Conservation (phyloP, 495 filamentous ascomycete species). For the Penicillium canescens region DNA sequence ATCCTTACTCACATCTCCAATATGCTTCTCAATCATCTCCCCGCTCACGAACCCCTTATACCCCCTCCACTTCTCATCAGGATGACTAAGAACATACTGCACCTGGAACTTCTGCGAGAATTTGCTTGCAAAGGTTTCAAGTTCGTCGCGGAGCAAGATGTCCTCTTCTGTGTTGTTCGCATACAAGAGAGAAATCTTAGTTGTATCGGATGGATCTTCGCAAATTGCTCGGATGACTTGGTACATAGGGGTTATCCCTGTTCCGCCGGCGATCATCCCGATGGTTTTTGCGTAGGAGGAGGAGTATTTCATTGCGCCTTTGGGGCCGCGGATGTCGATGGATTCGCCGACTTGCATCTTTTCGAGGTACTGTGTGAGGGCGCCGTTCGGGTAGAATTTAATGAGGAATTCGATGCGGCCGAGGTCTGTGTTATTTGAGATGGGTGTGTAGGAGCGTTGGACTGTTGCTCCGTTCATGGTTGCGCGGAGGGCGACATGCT, state of each 20-base stretch:
- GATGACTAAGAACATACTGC: constrained; percentile 40
- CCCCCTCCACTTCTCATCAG: too few species aligned
- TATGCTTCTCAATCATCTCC: too few species aligned
- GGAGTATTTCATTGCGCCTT: constrained; percentile 48
- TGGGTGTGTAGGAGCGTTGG: constrained; percentile 44
- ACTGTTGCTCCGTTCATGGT: constrained; percentile 38
- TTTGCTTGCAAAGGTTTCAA: constrained; percentile 43
- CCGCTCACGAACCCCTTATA: too few species aligned
- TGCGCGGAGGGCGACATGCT: constrained; percentile 43
- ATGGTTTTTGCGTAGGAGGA: constrained; percentile 27
- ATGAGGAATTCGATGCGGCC: constrained; percentile 42
- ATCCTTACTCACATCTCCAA: too few species aligned
- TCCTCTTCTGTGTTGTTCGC: constrained; percentile 41
- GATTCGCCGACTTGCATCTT: constrained; percentile 38
- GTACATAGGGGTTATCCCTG: too few species aligned
- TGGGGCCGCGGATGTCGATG: constrained; percentile 50
- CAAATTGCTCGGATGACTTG: constrained; percentile 53
- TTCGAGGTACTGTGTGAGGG: constrained; percentile 40
- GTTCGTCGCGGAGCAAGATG: constrained; percentile 41
- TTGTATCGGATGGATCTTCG: constrained; percentile 46
- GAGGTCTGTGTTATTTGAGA: constrained; percentile 42
- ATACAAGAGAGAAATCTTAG: constrained; percentile 48
- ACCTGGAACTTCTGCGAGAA: constrained; percentile 42
- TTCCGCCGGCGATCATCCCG: too few species aligned
- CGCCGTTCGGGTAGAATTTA: constrained; percentile 41